Evolutionary conservation across 805 yeast genomes (phyloP).

Genomic region (Candida suzukii): DNA sequence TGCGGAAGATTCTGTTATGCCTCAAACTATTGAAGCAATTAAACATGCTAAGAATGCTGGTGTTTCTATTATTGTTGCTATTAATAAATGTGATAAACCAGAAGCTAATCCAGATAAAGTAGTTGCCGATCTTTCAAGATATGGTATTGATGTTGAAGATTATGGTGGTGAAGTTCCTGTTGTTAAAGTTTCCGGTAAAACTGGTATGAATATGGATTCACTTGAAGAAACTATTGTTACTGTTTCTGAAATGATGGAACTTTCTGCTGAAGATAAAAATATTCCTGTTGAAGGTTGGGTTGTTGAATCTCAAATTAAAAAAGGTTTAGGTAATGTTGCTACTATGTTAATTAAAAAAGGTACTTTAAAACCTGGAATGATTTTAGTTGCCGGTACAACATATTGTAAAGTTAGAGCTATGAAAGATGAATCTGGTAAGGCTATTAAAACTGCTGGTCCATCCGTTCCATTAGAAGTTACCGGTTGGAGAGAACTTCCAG

Average conservation of each 20-base stretch:
- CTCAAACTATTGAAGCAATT: slow-evolving; percentile 93
- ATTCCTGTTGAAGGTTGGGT: slow-evolving; percentile 78
- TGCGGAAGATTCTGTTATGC: slow-evolving; percentile 96
- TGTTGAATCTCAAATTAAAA: slow-evolving; percentile 75
- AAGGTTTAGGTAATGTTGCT: slow-evolving; percentile 80
- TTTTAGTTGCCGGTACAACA: slow-evolving; percentile 81
- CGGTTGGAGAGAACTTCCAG: slow-evolving; percentile 94
- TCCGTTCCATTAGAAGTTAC: slow-evolving; percentile 84
- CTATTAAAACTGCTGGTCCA: slow-evolving; percentile 65
- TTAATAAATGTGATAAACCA: slow-evolving; percentile 84
- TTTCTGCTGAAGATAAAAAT: slow-evolving; percentile 51
- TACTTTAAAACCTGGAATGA: slow-evolving; percentile 56
- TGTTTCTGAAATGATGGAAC: slow-evolving; percentile 75
- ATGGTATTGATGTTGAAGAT: slow-evolving; percentile 82
- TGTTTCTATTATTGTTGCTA: slow-evolving; percentile 83
- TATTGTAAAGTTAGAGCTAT: slow-evolving; percentile 80
- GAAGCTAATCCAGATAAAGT: slow-evolving; percentile 72
- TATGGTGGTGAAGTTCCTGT: slow-evolving; percentile 95
- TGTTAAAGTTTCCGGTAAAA: slow-evolving; percentile 79
- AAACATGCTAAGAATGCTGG: slow-evolving; percentile 81
- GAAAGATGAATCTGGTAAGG: slow-evolving; percentile 64
- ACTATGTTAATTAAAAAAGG: slow-evolving; percentile 83
- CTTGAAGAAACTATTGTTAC: slow-evolving; percentile 85
- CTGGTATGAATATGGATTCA: slow-evolving; percentile 85
- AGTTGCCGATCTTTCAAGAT: slow-evolving; percentile 63